These are phyloP conservation scores for Aspergillus hancockii DNA, from an alignment of 495 filamentous ascomycete genomes.

Conservation along the genomic window DNA sequence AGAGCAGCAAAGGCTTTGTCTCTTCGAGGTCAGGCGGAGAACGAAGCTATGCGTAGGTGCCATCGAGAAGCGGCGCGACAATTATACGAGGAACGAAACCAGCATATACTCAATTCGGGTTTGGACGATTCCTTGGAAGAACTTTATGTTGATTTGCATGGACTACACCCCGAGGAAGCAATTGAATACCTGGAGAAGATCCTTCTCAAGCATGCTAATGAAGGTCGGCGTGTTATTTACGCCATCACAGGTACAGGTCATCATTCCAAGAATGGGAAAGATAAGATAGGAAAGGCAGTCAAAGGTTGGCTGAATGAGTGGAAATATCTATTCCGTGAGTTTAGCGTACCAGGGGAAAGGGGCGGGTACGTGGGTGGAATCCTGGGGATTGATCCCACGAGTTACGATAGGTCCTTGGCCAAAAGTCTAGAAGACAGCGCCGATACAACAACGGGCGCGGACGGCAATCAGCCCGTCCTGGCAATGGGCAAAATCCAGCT, in stretches of 20 bases:
- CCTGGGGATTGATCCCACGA: constrained; percentile 86
- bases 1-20: constrained; percentile 93
- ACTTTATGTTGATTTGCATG: constrained; percentile 93
- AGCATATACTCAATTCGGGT: constrained; percentile 52
- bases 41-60: constrained; percentile 94
- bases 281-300: constrained; percentile 96
- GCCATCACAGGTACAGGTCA: constrained; percentile 97
- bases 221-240: constrained; percentile 76
- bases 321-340: constrained; percentile 94
- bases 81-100: constrained; percentile 94
- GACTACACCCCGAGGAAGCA: constrained; percentile 94
- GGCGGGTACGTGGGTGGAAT: constrained; percentile 83
- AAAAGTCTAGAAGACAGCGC: constrained; percentile 27
- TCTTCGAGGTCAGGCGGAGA: constrained; percentile 92
- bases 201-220: constrained; percentile 72
- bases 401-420: constrained; percentile 71
- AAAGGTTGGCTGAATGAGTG: constrained; percentile 90
- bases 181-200: constrained; percentile 90
- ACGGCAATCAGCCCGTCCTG: constrained; percentile 27
- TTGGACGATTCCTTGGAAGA: constrained; percentile 57
- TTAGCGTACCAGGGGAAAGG: constrained; percentile 88
- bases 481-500: constrained; percentile 51
- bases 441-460: constrained; percentile 25
- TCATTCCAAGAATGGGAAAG: constrained; percentile 97
- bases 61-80: constrained; percentile 91